These are phyloP conservation scores for Globisporangium nagaii DNA, from an alignment of 352 stramenopile species.

Conservation along the genomic window DNA sequence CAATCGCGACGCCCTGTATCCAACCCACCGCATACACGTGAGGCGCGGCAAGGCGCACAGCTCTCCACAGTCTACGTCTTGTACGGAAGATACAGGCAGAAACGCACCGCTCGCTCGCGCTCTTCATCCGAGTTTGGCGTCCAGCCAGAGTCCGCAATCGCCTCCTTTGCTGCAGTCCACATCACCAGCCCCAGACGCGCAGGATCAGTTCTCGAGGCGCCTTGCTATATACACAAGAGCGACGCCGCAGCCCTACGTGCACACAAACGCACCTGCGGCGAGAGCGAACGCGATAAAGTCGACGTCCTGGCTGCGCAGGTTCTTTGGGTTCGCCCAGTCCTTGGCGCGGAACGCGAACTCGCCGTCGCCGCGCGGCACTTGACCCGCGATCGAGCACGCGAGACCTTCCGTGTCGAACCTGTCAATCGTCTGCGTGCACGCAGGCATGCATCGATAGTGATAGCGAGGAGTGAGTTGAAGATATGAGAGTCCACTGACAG, in stretches of 20 bases:
- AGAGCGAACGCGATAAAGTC: conserved; percentile 86
- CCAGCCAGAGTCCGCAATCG: conserved; percentile 74
- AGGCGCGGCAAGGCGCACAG: no score
- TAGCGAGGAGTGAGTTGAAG: neutral
- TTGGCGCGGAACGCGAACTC: conserved; percentile 51
- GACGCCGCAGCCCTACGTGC: no score
- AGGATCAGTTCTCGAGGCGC: no score
- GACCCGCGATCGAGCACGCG: conserved; percentile 61
- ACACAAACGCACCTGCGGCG: conserved; percentile 51
- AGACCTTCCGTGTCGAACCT: conserved; percentile 51
- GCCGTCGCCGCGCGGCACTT: conserved; percentile 57
- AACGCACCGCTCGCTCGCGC: conserved; percentile 50
- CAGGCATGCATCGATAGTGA: neutral
- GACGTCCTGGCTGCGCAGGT: conserved; percentile 64
- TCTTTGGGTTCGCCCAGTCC: conserved; percentile 69
- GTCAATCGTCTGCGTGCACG: conserved; percentile 35
- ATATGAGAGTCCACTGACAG: neutral
- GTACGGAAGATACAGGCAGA: neutral
- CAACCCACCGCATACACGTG: neutral
- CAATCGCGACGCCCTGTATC: conserved; percentile 73
- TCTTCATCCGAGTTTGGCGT: conserved; percentile 54
- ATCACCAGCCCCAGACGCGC: no score
- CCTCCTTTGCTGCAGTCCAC: conserved; percentile 56
- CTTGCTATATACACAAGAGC: no score
- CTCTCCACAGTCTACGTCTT: no score